Evolutionary conservation across 1,284 basidiomycete species (phyloP).

Genomic region (Irpex sp.): DNA sequence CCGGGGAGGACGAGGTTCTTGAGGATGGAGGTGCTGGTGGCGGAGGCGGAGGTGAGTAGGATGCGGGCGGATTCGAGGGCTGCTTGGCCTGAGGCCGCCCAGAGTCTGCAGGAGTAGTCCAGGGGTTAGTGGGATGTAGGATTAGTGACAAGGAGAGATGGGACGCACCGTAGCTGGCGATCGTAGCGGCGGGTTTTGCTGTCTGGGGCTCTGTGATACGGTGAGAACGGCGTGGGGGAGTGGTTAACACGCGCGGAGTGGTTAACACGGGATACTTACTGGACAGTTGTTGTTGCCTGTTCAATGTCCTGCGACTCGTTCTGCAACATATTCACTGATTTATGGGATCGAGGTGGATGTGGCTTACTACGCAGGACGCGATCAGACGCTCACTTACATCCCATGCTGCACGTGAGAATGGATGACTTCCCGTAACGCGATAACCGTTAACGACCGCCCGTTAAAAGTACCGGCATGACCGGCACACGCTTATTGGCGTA

Average conservation of each 20-base stretch:
- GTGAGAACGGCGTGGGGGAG: neutral
- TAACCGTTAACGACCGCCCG: no score
- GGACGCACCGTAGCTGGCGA: slow-evolving; percentile 78
- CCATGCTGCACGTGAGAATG: neutral
- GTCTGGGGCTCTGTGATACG: slow-evolving; percentile 52
- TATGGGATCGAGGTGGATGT: neutral
- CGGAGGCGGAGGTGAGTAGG: slow-evolving; percentile 77
- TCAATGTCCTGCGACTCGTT: slow-evolving; percentile 11
- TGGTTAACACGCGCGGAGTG: neutral
- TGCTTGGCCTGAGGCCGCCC: slow-evolving; percentile 93
- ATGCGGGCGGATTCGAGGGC: slow-evolving; percentile 86
- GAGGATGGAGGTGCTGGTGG: slow-evolving; percentile 82
- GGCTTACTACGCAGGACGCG: neutral
- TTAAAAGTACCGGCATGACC: no score
- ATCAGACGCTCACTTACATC: neutral
- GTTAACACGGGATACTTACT: neutral
- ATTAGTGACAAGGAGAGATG: neutral
- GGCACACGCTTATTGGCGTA: no score
- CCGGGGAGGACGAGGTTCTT: slow-evolving; percentile 97
- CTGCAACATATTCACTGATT: slow-evolving; percentile 4
- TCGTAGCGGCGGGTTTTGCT: slow-evolving; percentile 88
- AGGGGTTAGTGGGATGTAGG: neutral
- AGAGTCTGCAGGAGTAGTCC: slow-evolving; percentile 56
- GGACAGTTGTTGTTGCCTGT: slow-evolving; percentile 7
- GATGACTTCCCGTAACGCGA: no score